Base-by-base conservation (phyloP, 768 basidiomycete species). In the Boletus sensibilis region DNA sequence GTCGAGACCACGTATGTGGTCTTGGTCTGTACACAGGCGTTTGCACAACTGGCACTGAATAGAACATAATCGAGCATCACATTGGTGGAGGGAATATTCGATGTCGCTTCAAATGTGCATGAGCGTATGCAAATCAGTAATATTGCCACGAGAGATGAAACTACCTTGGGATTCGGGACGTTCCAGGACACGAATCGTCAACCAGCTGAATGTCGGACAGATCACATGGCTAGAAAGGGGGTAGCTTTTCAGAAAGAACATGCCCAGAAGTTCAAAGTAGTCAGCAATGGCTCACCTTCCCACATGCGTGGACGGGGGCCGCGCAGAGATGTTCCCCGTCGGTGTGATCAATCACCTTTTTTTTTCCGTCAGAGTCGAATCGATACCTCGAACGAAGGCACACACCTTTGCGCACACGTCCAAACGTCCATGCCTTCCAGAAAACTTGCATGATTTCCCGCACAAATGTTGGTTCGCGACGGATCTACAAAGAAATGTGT, bases 261-360 rank as follows among this genome's bases (percentile, higher is more conserved):
- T 14, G 0, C 12, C 12, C 8, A 9, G 2, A 20, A 0, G 10
- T 2, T 31, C 27, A 7, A 29, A 20, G 10, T 6, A 13, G 18
- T 7, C 5, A 18, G 5, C 2, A 14, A 2, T 2, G 18, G 1
- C 68, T 55, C 55, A 79, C 85, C 76, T 78, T 68, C 23, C 83
- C 85, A 52, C 86, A 87, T 38, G 76, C 77, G 56, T 87, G 86
- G 1, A 76, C 61, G 21, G 70, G 66, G 4, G 83, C 81, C 0
- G 82, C 76, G 59, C 85, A 87, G 47, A 78, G 55, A 59, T 86
- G 86, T 12, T 76, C 78, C 1, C 74, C 75, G 8, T 77, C 83
- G 2, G 50, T 38, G 50, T 86, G 84, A 18, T 74, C 75, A 3
- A 74, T 72, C 5, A 78, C 70, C 25, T 6, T 87, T 51, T 23